Evolutionary conservation across 768 basidiomycete species (phyloP), one percentile per base, ranked within the genome.

Genomic region (Austroboletus eburneus): DNA sequence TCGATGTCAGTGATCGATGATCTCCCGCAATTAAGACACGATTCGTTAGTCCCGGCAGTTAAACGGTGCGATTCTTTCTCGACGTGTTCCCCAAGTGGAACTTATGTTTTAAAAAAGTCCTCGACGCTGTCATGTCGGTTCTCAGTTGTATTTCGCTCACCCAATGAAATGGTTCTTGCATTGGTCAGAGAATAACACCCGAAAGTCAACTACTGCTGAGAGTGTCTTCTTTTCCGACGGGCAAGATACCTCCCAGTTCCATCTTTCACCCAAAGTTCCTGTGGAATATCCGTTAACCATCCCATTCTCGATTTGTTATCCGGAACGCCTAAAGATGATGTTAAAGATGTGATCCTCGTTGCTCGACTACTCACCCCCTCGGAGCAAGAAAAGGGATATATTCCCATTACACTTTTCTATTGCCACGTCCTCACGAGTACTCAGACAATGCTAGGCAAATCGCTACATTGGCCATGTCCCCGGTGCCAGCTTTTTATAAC

Each of bases 391-490:
- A 27, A 17, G 10, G 25, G 5, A 12, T 58, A 55, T 17, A 87
- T 84, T 0, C 91, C 93, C 0, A 64, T 85, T 1, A 97, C 80
- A 30, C 61, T 97, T 23, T 55, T 94, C 9, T 97, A 97, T 53
- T 85, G 87, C 25, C 91, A 96, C 63, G 81, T 82, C 0, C 87
- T 99, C 10, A 91, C 91, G 2, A 93, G 90, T 55, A 98, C 95
- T 0, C 96, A 98, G 63, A 93, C 91, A 3, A 80, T 97, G 78
- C 72, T 98, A 5, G 91, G 95, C 61, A 88, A 83, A 94, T 93
- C 53, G 66, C 85, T 67, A 1, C 18, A 20, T 29, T 21, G 3
- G 5, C 12, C 13, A 16, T 1, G 10, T 20, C 30, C 30, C 22
- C 10, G 13, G 20, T 34, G 30, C 39, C 7, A 2, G 9, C 36